These are phyloP conservation scores for Astrothelium subdiscretum DNA, from an alignment of 495 filamentous ascomycete species.

Conservation along the genomic window DNA sequence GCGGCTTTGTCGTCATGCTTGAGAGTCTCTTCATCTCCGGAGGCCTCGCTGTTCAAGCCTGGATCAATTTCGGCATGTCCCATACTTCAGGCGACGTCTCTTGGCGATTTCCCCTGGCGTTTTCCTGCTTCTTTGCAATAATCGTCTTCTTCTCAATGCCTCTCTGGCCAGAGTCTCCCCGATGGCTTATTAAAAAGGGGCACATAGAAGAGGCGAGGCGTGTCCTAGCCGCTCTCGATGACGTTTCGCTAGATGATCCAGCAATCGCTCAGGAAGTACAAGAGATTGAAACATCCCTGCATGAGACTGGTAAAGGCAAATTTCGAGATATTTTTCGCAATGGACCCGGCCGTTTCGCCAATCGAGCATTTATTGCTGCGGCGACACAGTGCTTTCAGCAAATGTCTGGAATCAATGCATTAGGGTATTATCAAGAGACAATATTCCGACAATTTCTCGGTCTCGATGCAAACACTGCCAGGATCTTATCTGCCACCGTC, in stretches of 20 bases:
- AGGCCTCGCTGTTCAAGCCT: constrained; percentile 14
- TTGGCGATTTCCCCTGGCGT: constrained; percentile 12
- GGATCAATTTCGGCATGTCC: constrained; percentile 14
- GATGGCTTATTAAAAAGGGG: constrained; percentile 9
- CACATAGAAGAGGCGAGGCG: constrained; percentile 9
- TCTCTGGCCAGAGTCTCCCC: constrained; percentile 7
- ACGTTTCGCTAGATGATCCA: constrained; percentile 5
- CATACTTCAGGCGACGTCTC: constrained; percentile 9
- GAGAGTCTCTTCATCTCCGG: constrained; percentile 41
- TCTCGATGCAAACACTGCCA: constrained; percentile 9
- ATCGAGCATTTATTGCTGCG: constrained; percentile 21
- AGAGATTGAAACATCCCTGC: constrained; percentile 7
- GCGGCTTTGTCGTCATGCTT: constrained; percentile 37
- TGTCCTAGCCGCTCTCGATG: constrained; percentile 10
- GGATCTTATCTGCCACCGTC: constrained; percentile 19
- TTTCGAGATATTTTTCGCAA: constrained; percentile 17
- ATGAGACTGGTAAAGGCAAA: constrained; percentile 10
- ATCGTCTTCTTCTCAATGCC: constrained; percentile 10
- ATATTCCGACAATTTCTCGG: constrained; percentile 25
- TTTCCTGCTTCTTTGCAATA: constrained; percentile 6
- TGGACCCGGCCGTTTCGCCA: constrained; percentile 14
- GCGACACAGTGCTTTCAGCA: constrained; percentile 19
- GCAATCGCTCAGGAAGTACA: constrained; percentile 3
- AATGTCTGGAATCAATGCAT: constrained; percentile 9
- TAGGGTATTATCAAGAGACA: constrained; percentile 18